Evolutionary conservation across 2,329 filamentous ascomycete species (phyloP), one percentile per base, ranked within the genome.

Genomic region (Ceratocystis colombiana): DNA sequence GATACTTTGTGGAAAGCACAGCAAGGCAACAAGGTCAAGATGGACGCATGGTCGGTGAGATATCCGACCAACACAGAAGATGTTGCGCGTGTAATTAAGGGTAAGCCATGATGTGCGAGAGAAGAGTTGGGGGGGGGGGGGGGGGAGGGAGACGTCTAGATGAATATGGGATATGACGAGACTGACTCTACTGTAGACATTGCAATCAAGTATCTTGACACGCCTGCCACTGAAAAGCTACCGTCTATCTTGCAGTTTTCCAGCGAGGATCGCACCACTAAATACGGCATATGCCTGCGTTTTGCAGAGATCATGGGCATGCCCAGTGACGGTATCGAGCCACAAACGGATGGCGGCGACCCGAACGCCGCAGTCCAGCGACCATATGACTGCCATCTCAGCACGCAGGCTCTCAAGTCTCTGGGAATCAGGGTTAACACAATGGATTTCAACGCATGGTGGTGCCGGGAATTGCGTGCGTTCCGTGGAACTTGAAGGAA

Each of bases 41-140:
- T 96, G 85, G 91, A 96, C 72, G 86, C 95, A 74, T 96, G 90
- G 85, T 86, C 89, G 1, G 77, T 88, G 63, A 83, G 91, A 33
- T 96, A 90, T 76, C 91, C 91, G 7, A 96, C 91, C 6, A 94
- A 94, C 73, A 96, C 90, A 0, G 87, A 90, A 73, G 92, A 96
- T 72, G 87, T 96, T 20, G 90, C 82, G 20, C 81, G 92, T 48
- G 88, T 96, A 59, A 88, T 86, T 71, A 80, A 85, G 69, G 84
- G 84, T 85, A 77, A 70, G 78, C 75, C 69, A 20, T 33, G 46
- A 25, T 17, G 25, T n/a, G 17, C n/a, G 17, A 33, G 25, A 33
- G 8, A 17, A 17, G 5, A 17, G 2, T 8, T 10, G 28, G 53
- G 53, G 53, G 53, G 6, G 3, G 8, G 53, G 53, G 53, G 53